Base-by-base conservation (phyloP, 2,329 filamentous ascomycete genomes). In the Paraphoma sp. region DNA sequence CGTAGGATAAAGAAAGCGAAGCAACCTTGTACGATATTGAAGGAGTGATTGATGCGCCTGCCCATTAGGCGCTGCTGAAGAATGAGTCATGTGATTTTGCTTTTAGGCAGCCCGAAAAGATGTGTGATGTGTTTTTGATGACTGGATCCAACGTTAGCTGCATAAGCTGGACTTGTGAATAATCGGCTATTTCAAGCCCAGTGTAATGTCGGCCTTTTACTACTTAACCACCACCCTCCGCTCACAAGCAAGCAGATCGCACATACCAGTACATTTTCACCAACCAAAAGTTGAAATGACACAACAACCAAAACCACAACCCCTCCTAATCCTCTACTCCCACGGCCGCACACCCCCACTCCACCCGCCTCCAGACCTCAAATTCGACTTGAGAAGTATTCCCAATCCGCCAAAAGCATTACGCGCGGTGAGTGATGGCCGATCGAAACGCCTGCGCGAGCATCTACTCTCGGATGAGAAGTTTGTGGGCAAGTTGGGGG, bases 1-100 rank as follows among this genome's bases (percentile, higher is more conserved):
- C 49, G 48, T 56, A 56, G 58, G 56, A 58, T 56, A 63, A 50
- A 54, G 51, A 36, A 30, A 14, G 38, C 18, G 17, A 51, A 12
- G 14, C 16, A n/a, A 53, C 56, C 46, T 58, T 69, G 66, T 69
- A 69, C 59, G 61, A 68, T 68, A 66, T 51, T 48, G 28, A n/a
- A 36, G 33, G 10, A 36, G 9, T 36, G 33, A 36, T 3, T 14
- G 33, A 36, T 14, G 33, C 33, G 33, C 33, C 33, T 36, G 9
- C 9, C 10, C 14, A 10, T 7, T 4, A 6, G 33, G 10, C 10
- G 33, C 33, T 23, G 23, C 33, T 36, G 33, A 10, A 14, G 14
- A 14, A 36, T 36, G 33, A 36, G 33, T 36, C 33, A 36, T 36
- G 33, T 36, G 33, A 10, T 36, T 36, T 36, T 36, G 33, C 10